Evolutionary conservation across 352 stramenopile species (phyloP).

Genomic region (Pythium plurisporium): DNA sequence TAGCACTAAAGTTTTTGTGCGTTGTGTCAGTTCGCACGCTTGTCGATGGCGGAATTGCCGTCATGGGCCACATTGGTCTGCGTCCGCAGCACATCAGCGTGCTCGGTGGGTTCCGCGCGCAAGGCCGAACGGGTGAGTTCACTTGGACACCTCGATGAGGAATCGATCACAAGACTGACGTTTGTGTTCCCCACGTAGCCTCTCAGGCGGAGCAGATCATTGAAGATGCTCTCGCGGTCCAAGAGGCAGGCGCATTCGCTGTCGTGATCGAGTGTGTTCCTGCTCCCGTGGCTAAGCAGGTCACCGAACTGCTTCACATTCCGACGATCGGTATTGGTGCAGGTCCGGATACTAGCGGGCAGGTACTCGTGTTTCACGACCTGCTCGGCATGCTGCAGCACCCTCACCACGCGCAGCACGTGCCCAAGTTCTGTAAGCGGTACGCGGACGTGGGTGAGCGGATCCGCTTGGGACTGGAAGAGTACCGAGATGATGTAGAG

Average conservation of each 20-base stretch:
- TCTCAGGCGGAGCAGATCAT: conserved; percentile 89
- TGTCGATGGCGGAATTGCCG: conserved; percentile 88
- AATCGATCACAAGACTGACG: not conserved
- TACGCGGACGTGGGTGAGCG: conserved; percentile 95
- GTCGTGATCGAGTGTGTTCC: conserved; percentile 87
- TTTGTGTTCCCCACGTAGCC: conserved; percentile 25
- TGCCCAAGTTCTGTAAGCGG: conserved; percentile 98
- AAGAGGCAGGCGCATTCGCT: conserved; percentile 95
- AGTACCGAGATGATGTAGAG: conserved; percentile 97
- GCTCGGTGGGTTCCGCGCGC: conserved; percentile 94
- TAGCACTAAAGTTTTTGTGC: not conserved
- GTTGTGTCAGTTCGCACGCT: conserved; percentile 52
- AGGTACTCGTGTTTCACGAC: conserved; percentile 98
- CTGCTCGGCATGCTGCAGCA: conserved; percentile 98
- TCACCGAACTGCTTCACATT: conserved; percentile 96
- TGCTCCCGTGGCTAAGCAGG: conserved; percentile 86
- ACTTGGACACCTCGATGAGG: not conserved
- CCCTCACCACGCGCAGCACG: conserved; percentile 93
- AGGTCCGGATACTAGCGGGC: conserved; percentile 89
- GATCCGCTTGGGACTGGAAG: conserved; percentile 91
- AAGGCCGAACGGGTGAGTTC: conserved; percentile 90
- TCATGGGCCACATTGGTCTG: conserved; percentile 98
- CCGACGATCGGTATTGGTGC: conserved; percentile 98
- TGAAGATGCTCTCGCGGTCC: conserved; percentile 95
- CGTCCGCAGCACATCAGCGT: conserved; percentile 95